Evolutionary conservation across 2,329 filamentous ascomycete genomes (phyloP), one percentile per base, ranked within the genome.

Genomic region (Ciborinia camelliae): DNA sequence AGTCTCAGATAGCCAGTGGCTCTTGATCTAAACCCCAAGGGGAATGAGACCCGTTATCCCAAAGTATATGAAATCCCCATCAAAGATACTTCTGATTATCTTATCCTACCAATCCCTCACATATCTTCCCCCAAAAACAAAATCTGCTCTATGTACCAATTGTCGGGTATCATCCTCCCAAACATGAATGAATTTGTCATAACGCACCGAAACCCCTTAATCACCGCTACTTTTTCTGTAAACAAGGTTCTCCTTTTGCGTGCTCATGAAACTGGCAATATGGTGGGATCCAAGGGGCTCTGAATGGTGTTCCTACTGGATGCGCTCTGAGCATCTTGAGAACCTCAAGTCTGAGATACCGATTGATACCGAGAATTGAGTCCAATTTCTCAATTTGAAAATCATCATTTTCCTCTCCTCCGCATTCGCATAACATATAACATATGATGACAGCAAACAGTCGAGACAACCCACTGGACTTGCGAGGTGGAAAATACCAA

Each of bases 331-430:
- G 23, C n/a, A 28, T 41, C 23, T 28, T 20, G 37, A 20, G 12
- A 41, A 55, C 35, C 23, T 41, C 23, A 10, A 6, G 37, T 30
- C 35, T 41, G 3, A 55, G 4, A 12, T 55, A 23, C 9, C 41
- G 23, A 1, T 55, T 26, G 8, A 1, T 1, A 41, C 14, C 5
- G 15, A 55, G 37, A 28, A 55, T 6, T 23, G 5, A 4, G 15
- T 41, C 23, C 20, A 41, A 9, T 1, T 28, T 9, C 2, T 28
- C 23, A 10, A 2, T 28, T 28, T 18, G 3, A 5, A 4, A 15
- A 10, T 28, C 1, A 5, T 35, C n/a, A n/a, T n/a, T n/a, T n/a
- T n/a, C n/a, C n/a, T n/a, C 6, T 4, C 1, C 1, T 9, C 9
- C 7, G 2, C 18, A 4, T 28, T 8, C 7, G 35, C n/a, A 54